phyloP scores from a whole-genome alignment of 805 yeast species.

The Saccharomycopsis lassenensis region DNA sequence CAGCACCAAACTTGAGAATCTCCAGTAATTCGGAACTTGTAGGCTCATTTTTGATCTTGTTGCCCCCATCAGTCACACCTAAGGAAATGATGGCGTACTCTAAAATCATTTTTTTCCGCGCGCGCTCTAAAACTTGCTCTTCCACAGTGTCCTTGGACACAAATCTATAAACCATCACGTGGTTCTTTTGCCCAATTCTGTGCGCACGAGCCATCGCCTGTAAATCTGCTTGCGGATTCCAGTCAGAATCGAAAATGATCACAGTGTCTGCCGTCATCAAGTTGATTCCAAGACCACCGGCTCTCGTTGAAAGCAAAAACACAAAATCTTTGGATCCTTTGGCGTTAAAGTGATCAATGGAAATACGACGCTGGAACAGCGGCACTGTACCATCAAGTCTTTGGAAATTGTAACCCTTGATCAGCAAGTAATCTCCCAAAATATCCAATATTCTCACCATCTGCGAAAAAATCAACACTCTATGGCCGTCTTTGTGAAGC shows the following conservation, averaged over 20 bases:
- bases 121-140: conserved; percentile 93
- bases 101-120: conserved; percentile 94
- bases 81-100: conserved; percentile 95
- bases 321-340: conserved; percentile 88
- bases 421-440: conserved; percentile 80
- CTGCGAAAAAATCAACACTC: conserved; percentile 90
- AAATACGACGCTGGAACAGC: conserved; percentile 82
- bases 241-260: conserved; percentile 93
- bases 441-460: conserved; percentile 97
- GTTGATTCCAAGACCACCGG: conserved; percentile 98
- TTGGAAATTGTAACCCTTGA: conserved; percentile 83
- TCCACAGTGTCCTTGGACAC: conserved; percentile 98
- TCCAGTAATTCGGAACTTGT: conserved; percentile 77
- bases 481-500: conserved; percentile 84
- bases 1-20: conserved; percentile 95
- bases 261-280: conserved; percentile 99
- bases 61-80: conserved; percentile 77
- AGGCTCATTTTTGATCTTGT: conserved; percentile 54
- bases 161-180: conserved; percentile 93
- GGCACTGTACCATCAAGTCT: conserved; percentile 95
- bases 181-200: conserved; percentile 98
- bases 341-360: conserved; percentile 94
- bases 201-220: conserved; percentile 99
- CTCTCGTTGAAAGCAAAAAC: conserved; percentile 85
- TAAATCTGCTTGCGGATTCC: conserved; percentile 99